Evolutionary conservation across 805 yeast genomes (phyloP).

Genomic region (Komagataella pastoris): DNA sequence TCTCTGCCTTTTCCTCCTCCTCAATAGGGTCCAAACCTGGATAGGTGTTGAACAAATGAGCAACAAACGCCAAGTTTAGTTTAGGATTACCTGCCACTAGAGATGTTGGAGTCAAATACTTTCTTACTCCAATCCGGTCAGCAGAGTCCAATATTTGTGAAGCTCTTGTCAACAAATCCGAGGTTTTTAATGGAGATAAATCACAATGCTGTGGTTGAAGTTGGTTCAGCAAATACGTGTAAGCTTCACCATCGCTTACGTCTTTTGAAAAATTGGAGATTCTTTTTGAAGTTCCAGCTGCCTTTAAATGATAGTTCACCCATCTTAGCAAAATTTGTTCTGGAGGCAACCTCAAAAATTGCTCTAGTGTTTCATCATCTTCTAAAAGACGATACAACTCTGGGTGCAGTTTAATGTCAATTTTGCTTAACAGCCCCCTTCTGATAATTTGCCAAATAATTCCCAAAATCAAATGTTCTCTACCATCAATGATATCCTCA

Average conservation of each 20-base stretch:
- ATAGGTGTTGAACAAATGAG: conserved; percentile 89
- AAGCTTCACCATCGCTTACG: conserved; percentile 90
- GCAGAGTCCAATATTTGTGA: conserved; percentile 80
- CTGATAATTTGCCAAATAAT: conserved; percentile 96
- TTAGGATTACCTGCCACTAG: conserved; percentile 94
- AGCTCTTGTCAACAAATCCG: conserved; percentile 68
- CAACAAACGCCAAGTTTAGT: conserved; percentile 93
- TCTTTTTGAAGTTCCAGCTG: conserved; percentile 80
- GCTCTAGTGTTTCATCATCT: conserved; percentile 95
- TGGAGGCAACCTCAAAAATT: conserved; percentile 91
- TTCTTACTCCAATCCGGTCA: conserved; percentile 83
- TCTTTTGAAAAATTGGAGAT: conserved; percentile 81
- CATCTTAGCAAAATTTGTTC: conserved; percentile 94
- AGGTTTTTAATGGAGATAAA: conserved; percentile 65
- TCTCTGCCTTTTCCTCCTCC: conserved; percentile 82
- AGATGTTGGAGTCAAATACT: conserved; percentile 87
- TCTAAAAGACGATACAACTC: conserved; percentile 89
- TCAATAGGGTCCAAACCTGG: conserved; percentile 96
- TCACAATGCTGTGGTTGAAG: conserved; percentile 78
- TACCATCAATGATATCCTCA: conserved; percentile 87
- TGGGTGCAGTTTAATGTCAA: conserved; percentile 92
- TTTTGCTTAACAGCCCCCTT: conserved; percentile 87
- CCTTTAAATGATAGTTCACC: conserved; percentile 93
- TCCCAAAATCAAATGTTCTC: conserved; percentile 83
- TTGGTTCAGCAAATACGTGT: conserved; percentile 81